Percentiles rank a stretch among this genome's conserved stretches.
Conservation (phyloP, 1,284 basidiomycete genomes). For the Apiotrichum laibachii region DNA sequence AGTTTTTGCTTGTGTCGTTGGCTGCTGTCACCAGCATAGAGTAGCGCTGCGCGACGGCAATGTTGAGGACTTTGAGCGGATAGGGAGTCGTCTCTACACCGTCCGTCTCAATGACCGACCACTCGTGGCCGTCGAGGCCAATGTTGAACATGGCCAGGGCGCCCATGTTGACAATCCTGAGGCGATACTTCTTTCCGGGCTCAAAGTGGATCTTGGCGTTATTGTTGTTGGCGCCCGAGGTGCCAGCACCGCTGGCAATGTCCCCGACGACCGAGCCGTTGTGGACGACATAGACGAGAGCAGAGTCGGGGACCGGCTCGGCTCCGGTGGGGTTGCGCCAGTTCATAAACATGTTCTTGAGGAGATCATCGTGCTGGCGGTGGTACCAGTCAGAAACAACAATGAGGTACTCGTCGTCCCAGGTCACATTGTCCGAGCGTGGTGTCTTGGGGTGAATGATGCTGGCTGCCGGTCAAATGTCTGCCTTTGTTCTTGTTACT, state of each 20-base stretch:
- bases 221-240: too few species aligned
- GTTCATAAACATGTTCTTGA: slow-evolving; percentile 70
- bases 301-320: slow-evolving; percentile 83
- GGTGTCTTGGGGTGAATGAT: slow-evolving; percentile 63
- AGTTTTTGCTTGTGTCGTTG: slow-evolving; percentile 79
- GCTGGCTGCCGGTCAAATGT: slow-evolving; percentile 52
- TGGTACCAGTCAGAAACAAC: slow-evolving; percentile 80
- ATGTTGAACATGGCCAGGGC: slow-evolving; percentile 65
- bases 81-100: slow-evolving; percentile 76
- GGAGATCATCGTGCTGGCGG: slow-evolving; percentile 60
- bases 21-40: slow-evolving; percentile 85
- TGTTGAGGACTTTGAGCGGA: slow-evolving; percentile 64
- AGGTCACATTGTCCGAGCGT: slow-evolving; percentile 56
- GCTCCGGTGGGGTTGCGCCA: slow-evolving; percentile 72
- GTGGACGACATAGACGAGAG: slow-evolving; percentile 73
- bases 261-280: slow-evolving; percentile 58
- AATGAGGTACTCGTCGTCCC: slow-evolving; percentile 90
- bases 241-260: slow-evolving; percentile 59
- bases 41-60: slow-evolving; percentile 90
- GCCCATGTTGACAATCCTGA: slow-evolving; percentile 74
- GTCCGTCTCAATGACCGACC: slow-evolving; percentile 85
- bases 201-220: slow-evolving; percentile 80
- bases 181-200: slow-evolving; percentile 67
- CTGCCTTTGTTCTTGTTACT: background rate
- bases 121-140: slow-evolving; percentile 87